Evolutionary conservation across 805 yeast genomes (phyloP).

Genomic region (Kluyveromyces aestuarii): DNA sequence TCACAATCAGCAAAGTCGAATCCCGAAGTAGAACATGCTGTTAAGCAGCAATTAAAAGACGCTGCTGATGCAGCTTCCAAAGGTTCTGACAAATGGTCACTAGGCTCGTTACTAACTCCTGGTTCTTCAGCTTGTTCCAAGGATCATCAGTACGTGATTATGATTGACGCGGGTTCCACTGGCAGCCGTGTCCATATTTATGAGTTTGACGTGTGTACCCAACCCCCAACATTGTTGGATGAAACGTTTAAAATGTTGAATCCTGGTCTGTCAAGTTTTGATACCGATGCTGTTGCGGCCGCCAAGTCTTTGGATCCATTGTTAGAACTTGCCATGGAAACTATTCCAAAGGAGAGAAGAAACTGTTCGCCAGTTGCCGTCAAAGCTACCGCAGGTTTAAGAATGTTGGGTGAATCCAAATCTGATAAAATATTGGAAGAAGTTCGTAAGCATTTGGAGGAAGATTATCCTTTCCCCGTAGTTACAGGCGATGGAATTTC

Average conservation of each 20-base stretch:
- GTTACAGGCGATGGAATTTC: constrained; percentile 80
- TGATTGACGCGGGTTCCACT: constrained; percentile 97
- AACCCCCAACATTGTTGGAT: constrained; percentile 70
- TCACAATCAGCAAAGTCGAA: constrained; percentile 12
- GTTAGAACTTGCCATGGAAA: constrained; percentile 60
- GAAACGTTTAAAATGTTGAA: constrained; percentile 84
- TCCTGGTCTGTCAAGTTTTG: constrained; percentile 86
- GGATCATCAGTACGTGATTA: constrained; percentile 65
- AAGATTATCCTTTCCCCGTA: constrained; percentile 85
- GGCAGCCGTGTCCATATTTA: constrained; percentile 96
- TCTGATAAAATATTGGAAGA: constrained; percentile 62
- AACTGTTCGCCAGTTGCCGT: constrained; percentile 90
- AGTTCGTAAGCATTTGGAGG: constrained; percentile 67
- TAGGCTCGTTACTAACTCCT: not conserved
- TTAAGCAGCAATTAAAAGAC: constrained; percentile 9
- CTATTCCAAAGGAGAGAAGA: constrained; percentile 66
- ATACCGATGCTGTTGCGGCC: constrained; percentile 72
- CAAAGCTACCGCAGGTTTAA: constrained; percentile 95
- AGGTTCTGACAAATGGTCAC: constrained; percentile 6
- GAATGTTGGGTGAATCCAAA: constrained; percentile 72
- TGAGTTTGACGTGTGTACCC: constrained; percentile 76
- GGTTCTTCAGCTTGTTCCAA: constrained; percentile 27
- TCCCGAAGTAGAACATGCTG: constrained; percentile 21
- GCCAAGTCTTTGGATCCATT: constrained; percentile 85
- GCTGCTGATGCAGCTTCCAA: constrained; percentile 15